Evolutionary conservation across 1,284 basidiomycete species (phyloP).

Genomic region (Ustilago esculenta): DNA sequence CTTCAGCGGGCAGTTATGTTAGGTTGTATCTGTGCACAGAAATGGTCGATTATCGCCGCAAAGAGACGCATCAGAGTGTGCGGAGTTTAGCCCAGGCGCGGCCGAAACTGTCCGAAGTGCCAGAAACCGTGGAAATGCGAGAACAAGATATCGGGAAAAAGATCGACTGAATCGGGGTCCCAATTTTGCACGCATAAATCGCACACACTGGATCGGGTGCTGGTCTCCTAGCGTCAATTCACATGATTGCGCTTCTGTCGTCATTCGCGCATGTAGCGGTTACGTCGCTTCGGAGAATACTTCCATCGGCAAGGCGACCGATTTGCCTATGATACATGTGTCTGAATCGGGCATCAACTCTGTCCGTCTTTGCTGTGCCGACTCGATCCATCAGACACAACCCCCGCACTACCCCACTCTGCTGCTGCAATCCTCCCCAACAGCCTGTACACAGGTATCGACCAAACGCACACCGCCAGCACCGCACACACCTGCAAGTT

Average conservation of each 20-base stretch:
- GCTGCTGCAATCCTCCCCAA: conserved; percentile 35
- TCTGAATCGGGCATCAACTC: neutral
- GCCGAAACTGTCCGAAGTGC: conserved; percentile 34
- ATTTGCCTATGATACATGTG: no score
- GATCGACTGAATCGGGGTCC: no score
- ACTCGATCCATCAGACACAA: conserved; percentile 1
- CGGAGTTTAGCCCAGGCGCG: conserved; percentile 15
- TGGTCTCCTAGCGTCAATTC: no score
- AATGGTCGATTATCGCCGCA: conserved; percentile 1
- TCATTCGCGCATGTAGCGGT: neutral
- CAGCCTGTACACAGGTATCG: conserved; percentile 38
- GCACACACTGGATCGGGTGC: no score
- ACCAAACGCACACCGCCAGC: conserved; percentile 36
- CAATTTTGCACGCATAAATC: no score
- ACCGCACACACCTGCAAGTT: conserved; percentile 38
- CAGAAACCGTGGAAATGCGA: no score
- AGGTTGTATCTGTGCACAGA: no score
- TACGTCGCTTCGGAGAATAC: no score
- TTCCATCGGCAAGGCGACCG: no score
- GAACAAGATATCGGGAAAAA: no score
- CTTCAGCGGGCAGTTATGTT: no score
- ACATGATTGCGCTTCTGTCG: neutral
- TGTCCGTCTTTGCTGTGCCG: neutral
- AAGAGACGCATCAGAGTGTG: no score
- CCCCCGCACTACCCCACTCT: conserved; percentile 33